Percentiles rank a stretch among this genome's conserved stretches.
Evolutionary conservation across 2,329 filamentous ascomycete species (phyloP).

Genomic region (Verticillium zaregamsianum): DNA sequence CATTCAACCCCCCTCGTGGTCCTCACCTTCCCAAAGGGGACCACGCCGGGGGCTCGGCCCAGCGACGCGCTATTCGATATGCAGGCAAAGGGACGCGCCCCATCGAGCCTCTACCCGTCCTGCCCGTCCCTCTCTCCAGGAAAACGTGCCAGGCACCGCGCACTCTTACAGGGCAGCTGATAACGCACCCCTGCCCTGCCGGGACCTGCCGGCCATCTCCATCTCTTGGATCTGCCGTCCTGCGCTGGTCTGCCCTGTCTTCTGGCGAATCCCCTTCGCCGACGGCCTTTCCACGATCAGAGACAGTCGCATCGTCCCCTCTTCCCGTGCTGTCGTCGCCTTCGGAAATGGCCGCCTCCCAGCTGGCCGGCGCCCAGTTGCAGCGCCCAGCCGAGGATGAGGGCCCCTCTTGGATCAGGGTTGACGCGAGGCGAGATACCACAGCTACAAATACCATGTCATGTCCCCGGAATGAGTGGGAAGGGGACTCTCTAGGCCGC

Average conservation of each 20-base stretch:
- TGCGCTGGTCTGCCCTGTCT: neutral
- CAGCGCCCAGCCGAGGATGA: neutral
- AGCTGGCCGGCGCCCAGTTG: neutral
- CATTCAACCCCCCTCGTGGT: neutral
- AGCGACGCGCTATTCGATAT: neutral
- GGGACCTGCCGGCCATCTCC: constrained; percentile 6
- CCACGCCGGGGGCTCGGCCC: neutral
- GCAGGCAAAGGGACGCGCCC: neutral
- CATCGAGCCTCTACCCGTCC: neutral
- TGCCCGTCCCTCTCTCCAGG: neutral
- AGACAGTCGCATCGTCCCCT: neutral
- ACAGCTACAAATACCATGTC: constrained; percentile 4
- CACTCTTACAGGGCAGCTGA: constrained; percentile 14
- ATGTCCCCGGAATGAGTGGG: neutral
- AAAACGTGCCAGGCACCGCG: constrained; percentile 14
- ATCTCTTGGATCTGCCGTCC: neutral
- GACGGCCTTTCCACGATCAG: neutral
- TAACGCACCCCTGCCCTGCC: constrained; percentile 9
- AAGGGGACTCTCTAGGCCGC: neutral
- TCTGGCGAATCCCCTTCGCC: neutral
- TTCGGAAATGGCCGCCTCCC: constrained; percentile 1
- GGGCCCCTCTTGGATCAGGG: neutral
- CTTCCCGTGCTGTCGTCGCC: neutral
- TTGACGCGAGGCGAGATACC: neutral
- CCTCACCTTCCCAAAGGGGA: neutral